Base-by-base conservation (phyloP, 495 filamentous ascomycete genomes). In the Oleoguttula mirabilis region DNA sequence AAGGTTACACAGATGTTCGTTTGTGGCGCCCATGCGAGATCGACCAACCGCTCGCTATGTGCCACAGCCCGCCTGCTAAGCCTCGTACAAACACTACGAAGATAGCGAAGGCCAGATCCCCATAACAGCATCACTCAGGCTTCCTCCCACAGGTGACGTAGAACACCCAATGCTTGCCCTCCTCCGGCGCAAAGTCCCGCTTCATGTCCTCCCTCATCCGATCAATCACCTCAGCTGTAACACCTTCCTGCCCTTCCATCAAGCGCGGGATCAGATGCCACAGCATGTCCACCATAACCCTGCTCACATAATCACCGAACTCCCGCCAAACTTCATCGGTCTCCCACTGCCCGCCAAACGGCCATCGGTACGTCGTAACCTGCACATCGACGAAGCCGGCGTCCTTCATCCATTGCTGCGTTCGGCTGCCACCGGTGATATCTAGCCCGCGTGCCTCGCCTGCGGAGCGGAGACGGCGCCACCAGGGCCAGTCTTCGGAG, bases 401-500 rank as follows among this genome's bases (percentile, higher is more conserved):
- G 22, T 37, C 34, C 17, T 22, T 20, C 34, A 37, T 37, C 34
- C 34, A 20, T 14, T 37, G 34, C 20, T 21, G 34, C 7, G 34
- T 19, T 10, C 15, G 15, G 11, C 34, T 20, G 14, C 10, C 34
- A 37, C 34, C 19, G 19, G 3, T 20, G 19, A 37, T 20, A 16
- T 37, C 34, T 10, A 37, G 34, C 19, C 34, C 34, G 4, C 15
- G 15, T 5, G 20, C 10, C 20, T 37, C 20, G 16, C 34, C 34
- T 8, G 17, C 34, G 19, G 34, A 20, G 15, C 16, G 8, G 15
- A 37, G 16, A 5, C 11, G 15, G 6, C 19, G 14, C 15, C 15
- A 22, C 34, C 34, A 37, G 4, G 34, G 19, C 34, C 34, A 37
- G 34, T 37, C 34, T 10, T 37, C 34, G 17, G 34, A 37, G 14